phyloP scores from a whole-genome alignment of 2,329 filamentous ascomycete genomes.

The Fusarium mangiferae region DNA sequence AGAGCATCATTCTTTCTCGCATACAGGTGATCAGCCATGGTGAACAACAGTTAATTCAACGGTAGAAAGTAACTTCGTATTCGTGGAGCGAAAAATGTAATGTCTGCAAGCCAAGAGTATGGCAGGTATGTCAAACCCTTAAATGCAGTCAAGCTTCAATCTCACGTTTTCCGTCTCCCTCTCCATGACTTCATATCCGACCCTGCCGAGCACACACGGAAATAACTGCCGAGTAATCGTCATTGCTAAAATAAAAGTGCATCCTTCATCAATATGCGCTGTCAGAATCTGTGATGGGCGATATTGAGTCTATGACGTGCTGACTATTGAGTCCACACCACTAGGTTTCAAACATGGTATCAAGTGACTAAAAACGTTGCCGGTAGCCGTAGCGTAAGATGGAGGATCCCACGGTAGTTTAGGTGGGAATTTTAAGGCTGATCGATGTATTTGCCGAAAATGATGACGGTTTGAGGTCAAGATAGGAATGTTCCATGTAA shows the following conservation, averaged over 20 bases:
- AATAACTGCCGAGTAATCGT: constrained; percentile 21
- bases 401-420: neutral
- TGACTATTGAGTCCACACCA: constrained; percentile 5
- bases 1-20: constrained; percentile 13
- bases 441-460: neutral
- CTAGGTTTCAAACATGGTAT: neutral
- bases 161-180: neutral
- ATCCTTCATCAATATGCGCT: neutral
- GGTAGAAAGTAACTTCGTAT: neutral
- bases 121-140: neutral
- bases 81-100: neutral
- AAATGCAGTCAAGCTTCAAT: neutral
- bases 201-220: neutral
- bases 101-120: neutral
- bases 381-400: constrained; percentile 2
- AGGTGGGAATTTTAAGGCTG: neutral
- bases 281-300: neutral
- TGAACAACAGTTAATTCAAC: neutral
- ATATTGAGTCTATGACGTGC: constrained; percentile 17
- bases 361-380: neutral
- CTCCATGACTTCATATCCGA: constrained; percentile 19
- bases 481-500: neutral
- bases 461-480: neutral
- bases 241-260: neutral
- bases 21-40: constrained; percentile 4